Base-by-base conservation (phyloP, 148 eudicot genomes). In the Euryodendron excelsum region DNA sequence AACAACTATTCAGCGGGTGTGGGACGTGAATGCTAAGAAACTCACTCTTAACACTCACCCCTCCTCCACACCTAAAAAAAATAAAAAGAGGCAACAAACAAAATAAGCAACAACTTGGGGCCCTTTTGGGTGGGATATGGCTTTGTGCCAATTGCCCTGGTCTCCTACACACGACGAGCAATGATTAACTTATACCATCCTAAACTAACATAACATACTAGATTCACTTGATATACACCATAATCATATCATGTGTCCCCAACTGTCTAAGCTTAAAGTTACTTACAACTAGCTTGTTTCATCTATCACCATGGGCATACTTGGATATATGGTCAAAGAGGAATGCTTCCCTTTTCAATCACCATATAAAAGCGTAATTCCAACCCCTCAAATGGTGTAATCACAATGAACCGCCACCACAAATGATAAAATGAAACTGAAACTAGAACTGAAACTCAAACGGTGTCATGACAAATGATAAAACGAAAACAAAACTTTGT, bases 231-330 rank as follows among this genome's bases (percentile, higher is more conserved):
- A 27, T 39, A 39, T 37, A 31, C 28, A 44, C 31, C 75, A 28
- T 2, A 41, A 59, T 30, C 31, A 6, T 17, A 36, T 7, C 34
- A 60, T 58, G 15, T 23, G 17, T n/a, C 45, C 61, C 15, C 18
- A 73, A 73, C 71, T 3, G 52, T 68, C 52, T 41, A n/a, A 68
- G 10, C 72, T 68, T 39, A 41, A 68, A 39, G 10, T 53, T 14
- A 53, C 8, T 14, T 0, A 17, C 14, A 36, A 11, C 9, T 34
- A 37, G 28, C 23, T 14, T n/a, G 17, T 18, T 33, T n/a, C 47
- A 39, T 37, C 39, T 4, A 2, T 60, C 36, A 25, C 39, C 53
- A 45, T 37, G 28, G 18, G 18, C 33, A 56, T 14, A 23, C 7
- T 37, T 67, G 50, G 14, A 21, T 39, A 37, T 53, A 33, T 18